A percentile compares a stretch with the other conserved stretches of the same genome.
phyloP scores from a whole-genome alignment of 2,329 filamentous ascomycete species.

The Verticillium tricorpus region DNA sequence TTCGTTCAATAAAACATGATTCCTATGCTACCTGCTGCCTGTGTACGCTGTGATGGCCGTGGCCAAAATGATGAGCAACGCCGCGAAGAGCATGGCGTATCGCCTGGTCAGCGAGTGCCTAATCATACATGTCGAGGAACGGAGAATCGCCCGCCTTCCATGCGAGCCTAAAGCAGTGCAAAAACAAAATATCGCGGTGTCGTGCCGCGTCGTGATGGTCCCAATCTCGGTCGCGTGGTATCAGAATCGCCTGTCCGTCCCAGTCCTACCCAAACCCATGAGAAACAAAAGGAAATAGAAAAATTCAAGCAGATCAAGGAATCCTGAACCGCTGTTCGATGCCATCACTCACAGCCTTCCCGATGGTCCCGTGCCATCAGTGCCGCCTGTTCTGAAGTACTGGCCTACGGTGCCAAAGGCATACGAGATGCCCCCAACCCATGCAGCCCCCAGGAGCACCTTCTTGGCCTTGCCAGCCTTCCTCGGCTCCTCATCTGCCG shows the following conservation, averaged over 20 bases:
- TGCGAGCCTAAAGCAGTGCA: background rate
- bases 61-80: background rate
- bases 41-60: background rate
- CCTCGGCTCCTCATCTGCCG: slow-evolving; percentile 36
- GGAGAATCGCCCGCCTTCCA: background rate
- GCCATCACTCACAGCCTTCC: background rate
- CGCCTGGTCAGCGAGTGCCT: background rate
- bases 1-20: background rate
- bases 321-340: too few relatives aligned
- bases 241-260: background rate
- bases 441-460: slow-evolving; percentile 47
- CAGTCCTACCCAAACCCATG: background rate
- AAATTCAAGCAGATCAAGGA: background rate
- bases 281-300: background rate
- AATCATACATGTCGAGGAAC: background rate
- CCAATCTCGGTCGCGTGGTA: background rate
- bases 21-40: background rate
- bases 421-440: slow-evolving; percentile 53
- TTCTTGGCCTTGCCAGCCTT: slow-evolving; percentile 40
- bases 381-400: slow-evolving; percentile 46
- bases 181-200: background rate
- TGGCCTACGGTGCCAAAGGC: slow-evolving; percentile 55
- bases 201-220: background rate
- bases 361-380: slow-evolving; percentile 31
- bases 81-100: background rate